Evolutionary conservation across 352 stramenopile species (phyloP), one percentile per base, ranked within the genome.

Genomic region (Aphanomyces euteiches): DNA sequence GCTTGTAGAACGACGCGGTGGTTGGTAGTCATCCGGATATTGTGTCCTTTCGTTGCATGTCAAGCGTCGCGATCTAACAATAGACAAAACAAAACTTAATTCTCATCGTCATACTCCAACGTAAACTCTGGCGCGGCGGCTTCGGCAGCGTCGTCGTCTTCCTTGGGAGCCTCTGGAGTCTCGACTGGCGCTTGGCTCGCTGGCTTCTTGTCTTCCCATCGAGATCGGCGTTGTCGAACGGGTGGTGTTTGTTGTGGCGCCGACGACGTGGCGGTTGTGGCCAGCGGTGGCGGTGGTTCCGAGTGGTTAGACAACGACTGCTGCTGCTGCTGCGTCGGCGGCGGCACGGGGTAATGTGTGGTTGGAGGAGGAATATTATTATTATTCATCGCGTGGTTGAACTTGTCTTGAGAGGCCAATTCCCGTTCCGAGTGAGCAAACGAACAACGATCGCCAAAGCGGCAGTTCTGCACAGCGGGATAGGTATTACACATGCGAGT

Each of bases 381-480:
- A 58, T 36, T 58, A 58, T 19, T 17, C 13, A 12, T 19, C 50
- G 21, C 36, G 28, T 28, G 28, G 28, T 28, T 28, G 17, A 39
- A 40, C 34, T 13, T 40, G 34, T 61, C 54, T 13, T 39, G 10
- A 47, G 61, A 74, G 45, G 74, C 83, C 19, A 92, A 70, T 60
- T 94, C 83, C 47, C 89, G 74, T 54, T 92, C 78, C 47, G 84
- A 83, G 47, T 94, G 86, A n/a, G 86, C 86, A 82, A 92, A 94
- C 84, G 79, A 93, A 84, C 87, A 95, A 47, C 87, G 88, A 77
- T 90, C 85, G 65, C 87, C 87, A 79, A 84, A 95, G 63, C 85
- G 84, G 71, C 87, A 95, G n/a, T 73, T 87, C 28, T 28, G 28
- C 28, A 28, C 28, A 28, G 28, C 28, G 5, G 84, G 85, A 64